These are phyloP conservation scores for Acmispon strigosus DNA, from an alignment of 306 rosid species.

Conservation along the genomic window DNA sequence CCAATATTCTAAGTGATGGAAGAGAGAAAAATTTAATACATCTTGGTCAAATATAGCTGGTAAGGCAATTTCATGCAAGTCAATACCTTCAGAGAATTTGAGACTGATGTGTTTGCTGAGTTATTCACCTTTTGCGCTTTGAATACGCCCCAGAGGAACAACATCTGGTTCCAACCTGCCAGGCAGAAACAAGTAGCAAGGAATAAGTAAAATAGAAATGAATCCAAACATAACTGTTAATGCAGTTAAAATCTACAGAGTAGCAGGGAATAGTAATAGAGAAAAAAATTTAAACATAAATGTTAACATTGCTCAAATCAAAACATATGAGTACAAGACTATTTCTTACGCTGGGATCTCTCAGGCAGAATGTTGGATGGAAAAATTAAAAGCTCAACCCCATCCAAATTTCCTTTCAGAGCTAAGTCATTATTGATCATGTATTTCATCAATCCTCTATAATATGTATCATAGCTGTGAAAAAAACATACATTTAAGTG, in stretches of 20 bases:
- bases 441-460: slow-evolving; percentile 15
- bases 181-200: not conserved
- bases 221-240: not conserved
- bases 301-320: not conserved
- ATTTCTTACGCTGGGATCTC: slow-evolving; percentile 22
- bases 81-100: slow-evolving; percentile 4
- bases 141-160: slow-evolving; percentile 24
- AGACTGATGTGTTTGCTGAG: not conserved
- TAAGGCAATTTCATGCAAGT: not conserved
- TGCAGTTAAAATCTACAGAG: not conserved
- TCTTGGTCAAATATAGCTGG: not conserved
- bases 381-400: slow-evolving; percentile 32
- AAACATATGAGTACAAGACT: not conserved
- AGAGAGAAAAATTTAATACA: not conserved
- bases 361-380: slow-evolving; percentile 30
- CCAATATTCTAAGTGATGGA: too few species aligned
- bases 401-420: slow-evolving; percentile 29
- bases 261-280: not conserved
- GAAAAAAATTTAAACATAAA: not conserved
- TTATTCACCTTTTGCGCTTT: not conserved
- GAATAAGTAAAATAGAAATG: too few species aligned
- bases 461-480: slow-evolving; percentile 23
- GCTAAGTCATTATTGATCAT: slow-evolving; percentile 37
- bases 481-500: not conserved
- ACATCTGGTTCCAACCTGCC: slow-evolving; percentile 14